Evolutionary conservation across 2,329 filamentous ascomycete species (phyloP).

Genomic region (Colletotrichum siamense): DNA sequence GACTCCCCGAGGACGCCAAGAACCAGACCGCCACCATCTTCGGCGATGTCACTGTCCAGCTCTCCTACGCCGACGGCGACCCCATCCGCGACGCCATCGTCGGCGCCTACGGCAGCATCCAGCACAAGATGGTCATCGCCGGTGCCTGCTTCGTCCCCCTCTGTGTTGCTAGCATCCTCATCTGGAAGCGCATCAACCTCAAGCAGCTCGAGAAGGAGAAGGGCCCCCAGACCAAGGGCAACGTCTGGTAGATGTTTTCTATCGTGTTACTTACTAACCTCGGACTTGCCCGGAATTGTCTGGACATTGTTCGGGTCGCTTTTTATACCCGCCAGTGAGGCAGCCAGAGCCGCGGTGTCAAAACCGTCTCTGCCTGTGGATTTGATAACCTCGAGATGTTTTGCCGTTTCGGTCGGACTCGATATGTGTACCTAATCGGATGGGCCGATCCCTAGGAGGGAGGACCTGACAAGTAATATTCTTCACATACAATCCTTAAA

Average conservation of each 20-base stretch:
- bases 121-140: slow-evolving; percentile 45
- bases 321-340: neutral
- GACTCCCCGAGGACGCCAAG: slow-evolving; percentile 41
- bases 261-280: neutral
- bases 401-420: neutral
- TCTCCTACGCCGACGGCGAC: slow-evolving; percentile 44
- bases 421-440: slow-evolving; percentile 11
- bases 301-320: neutral
- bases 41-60: slow-evolving; percentile 35
- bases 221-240: slow-evolving; percentile 38
- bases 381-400: neutral
- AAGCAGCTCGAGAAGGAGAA: slow-evolving; percentile 38
- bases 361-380: neutral
- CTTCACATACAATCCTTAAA: neutral
- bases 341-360: neutral
- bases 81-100: slow-evolving; percentile 48
- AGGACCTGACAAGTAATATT: neutral
- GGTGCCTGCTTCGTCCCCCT: slow-evolving; percentile 39
- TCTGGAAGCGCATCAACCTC: slow-evolving; percentile 47
- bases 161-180: slow-evolving; percentile 34
- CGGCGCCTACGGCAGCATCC: slow-evolving; percentile 51
- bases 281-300: neutral
- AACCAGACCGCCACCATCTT: slow-evolving; percentile 48
- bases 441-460: neutral
- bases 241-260: slow-evolving; percentile 32